Base-by-base conservation (phyloP, 2,329 filamentous ascomycete species). In the Cercospora canescens region DNA sequence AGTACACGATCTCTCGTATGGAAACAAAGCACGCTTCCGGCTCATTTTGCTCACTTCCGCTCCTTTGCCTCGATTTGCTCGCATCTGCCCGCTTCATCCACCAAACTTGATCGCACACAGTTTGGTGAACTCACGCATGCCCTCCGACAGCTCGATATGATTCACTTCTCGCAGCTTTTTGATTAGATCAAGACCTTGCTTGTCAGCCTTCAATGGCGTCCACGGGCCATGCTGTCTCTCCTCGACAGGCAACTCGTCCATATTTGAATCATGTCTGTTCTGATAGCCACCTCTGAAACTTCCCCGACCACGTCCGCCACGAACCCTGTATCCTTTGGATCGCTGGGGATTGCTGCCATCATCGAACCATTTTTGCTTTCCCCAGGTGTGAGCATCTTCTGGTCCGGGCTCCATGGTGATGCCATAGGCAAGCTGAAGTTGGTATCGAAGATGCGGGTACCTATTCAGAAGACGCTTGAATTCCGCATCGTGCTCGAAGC, bases 31-130 rank as follows among this genome's bases (percentile, higher is more conserved):
- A n/a, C n/a, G n/a, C n/a, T n/a, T n/a, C n/a, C n/a, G n/a, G n/a
- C 14, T 12, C 8, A 11, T 12, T 35, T 32, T 9, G 41, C 21
- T 50, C 45, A 26, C 4, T 50, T 21, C 11, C 16, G 1, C 4
- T 24, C 4, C 9, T 14, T 11, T 5, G 24, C 16, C 2, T 50
- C 21, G 45, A 24, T 18, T 6, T 16, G 6, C 14, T n/a, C 5
- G 28, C 21, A 18, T 12, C 26, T 21, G 11, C 6, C 18, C 28
- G 12, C 34, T 26, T 62, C 34, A 66, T 24, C 69, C 56, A 1
- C 72, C 75, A 66, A 82, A 76, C 35, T 79, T 79, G 68, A 83
- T 72, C 54, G 75, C 78, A 62, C 83, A 77, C 62, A 84, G 64
- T 63, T 80, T 77, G 18, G 79, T 76, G 70, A 83, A 83, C 55